Conservation (phyloP, 75 land plant genomes). For the Isoetes taiwanensis region DNA sequence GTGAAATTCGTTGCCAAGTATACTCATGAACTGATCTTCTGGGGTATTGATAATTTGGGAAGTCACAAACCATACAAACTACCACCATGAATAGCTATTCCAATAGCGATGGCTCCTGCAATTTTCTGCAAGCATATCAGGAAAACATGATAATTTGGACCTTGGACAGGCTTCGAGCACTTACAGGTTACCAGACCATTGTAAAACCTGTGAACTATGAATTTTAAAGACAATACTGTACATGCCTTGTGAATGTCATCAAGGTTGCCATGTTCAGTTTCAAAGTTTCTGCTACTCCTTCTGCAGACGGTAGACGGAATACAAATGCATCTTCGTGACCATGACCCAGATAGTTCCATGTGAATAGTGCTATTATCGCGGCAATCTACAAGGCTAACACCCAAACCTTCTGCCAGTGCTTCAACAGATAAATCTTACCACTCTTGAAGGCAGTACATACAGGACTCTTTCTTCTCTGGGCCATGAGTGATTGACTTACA, state of each 20-base stretch:
- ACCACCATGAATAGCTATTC: slow-evolving; percentile 27
- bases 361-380: slow-evolving; percentile 29
- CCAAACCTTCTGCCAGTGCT: slow-evolving; percentile 62
- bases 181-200: too few species aligned
- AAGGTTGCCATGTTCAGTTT: slow-evolving; percentile 78
- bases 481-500: slow-evolving; percentile 62
- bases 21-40: too few species aligned
- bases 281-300: slow-evolving; percentile 66
- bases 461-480: slow-evolving; percentile 41
- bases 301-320: slow-evolving; percentile 62
- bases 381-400: slow-evolving; percentile 31
- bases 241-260: slow-evolving; percentile 68
- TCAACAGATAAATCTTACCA: slow-evolving; percentile 27
- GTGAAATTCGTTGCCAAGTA: slow-evolving; percentile 36
- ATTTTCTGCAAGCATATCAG: slow-evolving; percentile 39
- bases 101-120: slow-evolving; percentile 38
- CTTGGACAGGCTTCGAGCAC: too few species aligned
- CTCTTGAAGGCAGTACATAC: slow-evolving; percentile 12
- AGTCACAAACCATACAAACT: slow-evolving; percentile 43
- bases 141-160: too few species aligned
- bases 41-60: slow-evolving; percentile 33
- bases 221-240: too few species aligned
- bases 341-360: slow-evolving; percentile 47
- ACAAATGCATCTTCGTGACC: slow-evolving; percentile 26
- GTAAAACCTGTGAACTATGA: too few species aligned